A percentile compares a stretch with the other conserved stretches of the same genome.
These are phyloP conservation scores for Colletotrichum neosansevieriae DNA, from an alignment of 2,329 filamentous ascomycete species.

Conservation along the genomic window DNA sequence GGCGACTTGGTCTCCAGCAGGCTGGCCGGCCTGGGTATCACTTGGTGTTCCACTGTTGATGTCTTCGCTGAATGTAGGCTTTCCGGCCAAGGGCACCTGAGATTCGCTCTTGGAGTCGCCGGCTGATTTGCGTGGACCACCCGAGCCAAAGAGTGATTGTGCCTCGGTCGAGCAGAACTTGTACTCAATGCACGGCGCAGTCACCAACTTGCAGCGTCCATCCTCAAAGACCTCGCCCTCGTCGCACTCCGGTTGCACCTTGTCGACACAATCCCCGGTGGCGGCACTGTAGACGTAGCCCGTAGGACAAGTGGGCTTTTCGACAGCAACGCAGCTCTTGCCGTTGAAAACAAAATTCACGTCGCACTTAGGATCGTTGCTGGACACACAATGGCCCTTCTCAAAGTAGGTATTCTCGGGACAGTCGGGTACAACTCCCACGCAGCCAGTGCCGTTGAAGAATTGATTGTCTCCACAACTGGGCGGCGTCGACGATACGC, in stretches of 20 bases:
- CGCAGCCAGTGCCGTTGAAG: constrained; percentile 6
- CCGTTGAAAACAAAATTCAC: neutral
- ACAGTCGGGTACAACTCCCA: constrained; percentile 1
- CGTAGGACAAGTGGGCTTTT: neutral
- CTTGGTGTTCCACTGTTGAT: neutral
- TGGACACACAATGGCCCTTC: constrained; percentile 7
- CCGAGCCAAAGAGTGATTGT: neutral
- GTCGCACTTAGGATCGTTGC: constrained; percentile 12
- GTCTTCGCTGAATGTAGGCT: neutral
- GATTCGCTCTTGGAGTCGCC: neutral
- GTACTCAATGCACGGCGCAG: constrained; percentile 8
- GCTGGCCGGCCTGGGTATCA: neutral
- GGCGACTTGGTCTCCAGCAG: neutral
- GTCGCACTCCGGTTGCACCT: constrained; percentile 1
- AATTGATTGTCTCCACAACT: constrained; percentile 5
- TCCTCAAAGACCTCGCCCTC: neutral
- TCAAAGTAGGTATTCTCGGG: constrained; percentile 5
- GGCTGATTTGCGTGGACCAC: constrained; percentile 5
- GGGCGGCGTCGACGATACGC: neutral
- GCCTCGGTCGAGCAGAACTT: constrained; percentile 8
- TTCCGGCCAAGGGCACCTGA: neutral
- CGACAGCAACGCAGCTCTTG: constrained; percentile 4
- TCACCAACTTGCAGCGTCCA: constrained; percentile 8
- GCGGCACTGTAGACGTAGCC: neutral
- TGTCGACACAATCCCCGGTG: constrained; percentile 2